Percentiles rank a stretch among this genome's conserved stretches.
Conservation (phyloP, 2,329 filamentous ascomycete species). For the Hypoxylon sp. region DNA sequence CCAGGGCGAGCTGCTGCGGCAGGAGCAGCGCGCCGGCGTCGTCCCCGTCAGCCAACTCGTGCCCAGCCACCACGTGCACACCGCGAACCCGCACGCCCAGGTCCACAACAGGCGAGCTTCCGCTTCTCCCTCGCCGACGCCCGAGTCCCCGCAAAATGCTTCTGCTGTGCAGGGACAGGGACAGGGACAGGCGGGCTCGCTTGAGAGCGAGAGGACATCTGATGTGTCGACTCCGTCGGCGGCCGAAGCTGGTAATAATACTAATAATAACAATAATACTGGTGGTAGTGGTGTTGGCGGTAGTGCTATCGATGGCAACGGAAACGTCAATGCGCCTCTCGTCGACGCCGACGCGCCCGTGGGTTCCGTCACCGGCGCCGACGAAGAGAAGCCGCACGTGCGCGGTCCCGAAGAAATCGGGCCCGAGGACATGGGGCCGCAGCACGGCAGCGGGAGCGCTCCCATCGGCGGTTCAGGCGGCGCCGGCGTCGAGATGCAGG, state of each 20-base stretch:
- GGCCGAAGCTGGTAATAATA: constrained; percentile 4
- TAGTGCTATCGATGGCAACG: not conserved
- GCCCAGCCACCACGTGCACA: constrained; percentile 57
- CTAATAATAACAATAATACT: not conserved
- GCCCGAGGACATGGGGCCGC: constrained; percentile 87
- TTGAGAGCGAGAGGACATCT: constrained; percentile 35
- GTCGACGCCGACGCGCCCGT: constrained; percentile 46
- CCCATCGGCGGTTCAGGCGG: constrained; percentile 58
- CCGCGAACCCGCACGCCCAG: constrained; percentile 45
- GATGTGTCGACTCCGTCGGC: constrained; percentile 33
- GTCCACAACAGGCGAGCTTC: constrained; percentile 37
- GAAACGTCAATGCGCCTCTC: not conserved
- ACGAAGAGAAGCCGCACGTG: constrained; percentile 81
- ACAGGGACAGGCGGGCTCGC: not conserved
- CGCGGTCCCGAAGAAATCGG: constrained; percentile 89
- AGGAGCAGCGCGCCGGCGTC: constrained; percentile 86
- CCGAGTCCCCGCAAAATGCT: constrained; percentile 12
- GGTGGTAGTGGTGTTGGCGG: not conserved
- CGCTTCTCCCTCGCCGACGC: constrained; percentile 29
- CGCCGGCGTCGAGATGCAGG: constrained; percentile 64
- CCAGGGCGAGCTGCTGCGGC: constrained; percentile 87
- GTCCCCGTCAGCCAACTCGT: constrained; percentile 77
- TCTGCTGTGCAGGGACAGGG: not conserved
- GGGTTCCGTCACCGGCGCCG: constrained; percentile 55
- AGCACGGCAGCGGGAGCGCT: constrained; percentile 59